Percentiles rank a stretch among this genome's conserved stretches.
These are phyloP conservation scores for Aquilaria sinensis DNA, from an alignment of 345 rosid genomes.

Conservation along the genomic window DNA sequence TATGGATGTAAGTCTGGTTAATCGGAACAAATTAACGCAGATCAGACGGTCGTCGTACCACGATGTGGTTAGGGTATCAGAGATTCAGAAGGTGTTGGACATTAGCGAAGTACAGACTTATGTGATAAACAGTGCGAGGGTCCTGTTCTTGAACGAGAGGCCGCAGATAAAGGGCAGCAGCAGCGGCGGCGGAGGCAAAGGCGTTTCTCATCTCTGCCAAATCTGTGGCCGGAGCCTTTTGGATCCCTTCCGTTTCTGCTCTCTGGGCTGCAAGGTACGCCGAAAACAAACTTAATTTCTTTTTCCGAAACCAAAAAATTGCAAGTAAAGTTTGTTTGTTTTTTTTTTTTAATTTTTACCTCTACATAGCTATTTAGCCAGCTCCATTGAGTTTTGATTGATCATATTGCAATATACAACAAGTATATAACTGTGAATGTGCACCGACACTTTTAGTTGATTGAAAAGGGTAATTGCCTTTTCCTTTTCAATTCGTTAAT, in stretches of 20 bases:
- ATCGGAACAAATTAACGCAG: constrained; percentile 10
- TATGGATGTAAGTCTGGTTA: background rate
- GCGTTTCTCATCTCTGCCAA: constrained; percentile 25
- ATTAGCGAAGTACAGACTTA: constrained; percentile 34
- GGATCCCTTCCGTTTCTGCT: constrained; percentile 32
- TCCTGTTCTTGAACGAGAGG: constrained; percentile 30
- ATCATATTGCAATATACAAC: too few species aligned
- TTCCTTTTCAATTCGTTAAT: too few species aligned
- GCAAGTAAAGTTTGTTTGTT: background rate
- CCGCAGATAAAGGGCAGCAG: constrained; percentile 23
- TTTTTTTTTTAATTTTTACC: background rate
- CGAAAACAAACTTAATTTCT: too few species aligned
- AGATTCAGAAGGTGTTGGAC: constrained; percentile 27
- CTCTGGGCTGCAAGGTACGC: constrained; percentile 36
- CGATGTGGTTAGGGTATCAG: constrained; percentile 30
- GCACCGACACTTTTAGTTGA: too few species aligned
- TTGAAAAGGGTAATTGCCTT: too few species aligned
- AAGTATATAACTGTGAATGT: too few species aligned
- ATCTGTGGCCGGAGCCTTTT: constrained; percentile 25
- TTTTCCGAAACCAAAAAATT: too few species aligned
- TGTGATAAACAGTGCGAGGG: constrained; percentile 36
- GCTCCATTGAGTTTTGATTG: background rate
- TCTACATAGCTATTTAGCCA: too few species aligned
- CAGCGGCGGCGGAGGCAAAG: constrained; percentile 16
- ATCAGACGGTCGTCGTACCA: constrained; percentile 38